These are phyloP conservation scores for Xerocomus spinulosus DNA, from an alignment of 768 basidiomycete genomes.

Conservation along the genomic window DNA sequence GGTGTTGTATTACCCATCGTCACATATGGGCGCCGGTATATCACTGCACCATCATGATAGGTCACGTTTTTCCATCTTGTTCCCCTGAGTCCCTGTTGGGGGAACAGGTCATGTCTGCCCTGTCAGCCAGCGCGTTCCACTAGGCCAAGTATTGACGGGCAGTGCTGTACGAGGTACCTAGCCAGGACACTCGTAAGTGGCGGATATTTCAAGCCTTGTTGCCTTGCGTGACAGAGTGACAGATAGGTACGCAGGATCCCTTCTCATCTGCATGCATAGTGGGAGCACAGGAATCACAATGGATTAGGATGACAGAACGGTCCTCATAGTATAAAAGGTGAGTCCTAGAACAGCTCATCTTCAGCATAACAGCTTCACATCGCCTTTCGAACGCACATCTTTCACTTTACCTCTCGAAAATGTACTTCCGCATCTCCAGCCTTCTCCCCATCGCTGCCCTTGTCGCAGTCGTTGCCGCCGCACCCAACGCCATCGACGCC, in stretches of 20 bases:
- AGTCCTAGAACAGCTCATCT: not conserved
- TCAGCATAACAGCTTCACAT: not conserved
- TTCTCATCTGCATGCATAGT: not conserved
- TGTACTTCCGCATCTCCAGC: conserved; percentile 7
- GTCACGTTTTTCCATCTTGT: not conserved
- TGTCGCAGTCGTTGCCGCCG: conserved; percentile 3
- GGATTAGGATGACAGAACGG: no score
- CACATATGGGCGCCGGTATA: no score
- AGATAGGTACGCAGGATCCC: not conserved
- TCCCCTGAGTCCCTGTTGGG: not conserved
- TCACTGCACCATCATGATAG: no score
- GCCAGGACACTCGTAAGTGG: not conserved
- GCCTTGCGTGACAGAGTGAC: not conserved
- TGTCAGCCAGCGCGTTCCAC: not conserved
- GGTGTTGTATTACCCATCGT: no score
- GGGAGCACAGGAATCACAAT: not conserved
- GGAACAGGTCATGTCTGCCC: not conserved
- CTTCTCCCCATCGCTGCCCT: conserved; percentile 12
- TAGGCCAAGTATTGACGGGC: not conserved
- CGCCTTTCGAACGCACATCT: not conserved
- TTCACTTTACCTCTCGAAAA: not conserved
- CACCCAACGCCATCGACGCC: conserved; percentile 4
- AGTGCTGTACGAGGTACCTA: not conserved
- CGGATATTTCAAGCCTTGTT: not conserved
- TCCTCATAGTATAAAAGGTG: conserved; percentile 9